Percentiles rank a stretch among this genome's conserved stretches.
Conservation (phyloP, 306 rosid genomes). For the Cicer cuneatum region DNA sequence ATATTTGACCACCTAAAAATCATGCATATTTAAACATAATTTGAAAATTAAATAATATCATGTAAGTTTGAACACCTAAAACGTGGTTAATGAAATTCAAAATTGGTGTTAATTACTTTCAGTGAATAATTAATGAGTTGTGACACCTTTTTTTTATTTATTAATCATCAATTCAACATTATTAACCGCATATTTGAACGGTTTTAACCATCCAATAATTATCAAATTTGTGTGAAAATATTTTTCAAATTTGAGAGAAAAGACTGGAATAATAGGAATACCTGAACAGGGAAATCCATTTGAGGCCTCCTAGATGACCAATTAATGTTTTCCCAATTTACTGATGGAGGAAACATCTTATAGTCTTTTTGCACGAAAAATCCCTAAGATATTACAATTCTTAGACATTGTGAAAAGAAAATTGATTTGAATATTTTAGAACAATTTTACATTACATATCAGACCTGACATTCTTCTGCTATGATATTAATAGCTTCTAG, state of each 20-base stretch:
- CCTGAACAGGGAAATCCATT: conserved; percentile 99
- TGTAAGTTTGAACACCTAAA: too few relatives aligned
- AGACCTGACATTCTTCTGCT: conserved; percentile 90
- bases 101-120: too few relatives aligned
- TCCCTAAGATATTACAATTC: conserved; percentile 61
- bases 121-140: too few relatives aligned
- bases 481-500: conserved; percentile 71
- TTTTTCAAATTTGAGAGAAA: background rate
- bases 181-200: too few relatives aligned
- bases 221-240: too few relatives aligned
- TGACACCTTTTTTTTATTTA: too few relatives aligned
- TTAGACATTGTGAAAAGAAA: conserved; percentile 11
- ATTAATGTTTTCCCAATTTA: conserved; percentile 86
- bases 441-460: conserved; percentile 32
- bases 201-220: too few relatives aligned
- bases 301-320: conserved; percentile 93
- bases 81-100: too few relatives aligned
- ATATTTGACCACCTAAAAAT: too few relatives aligned
- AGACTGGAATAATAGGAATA: conserved; percentile 33
- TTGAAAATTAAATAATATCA: too few relatives aligned
- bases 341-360: conserved; percentile 97
- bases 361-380: conserved; percentile 98
- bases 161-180: too few relatives aligned
- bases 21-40: too few relatives aligned
- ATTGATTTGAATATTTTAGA: background rate